phyloP scores from a whole-genome alignment of 805 yeast genomes.

The Saturnispora sekii region DNA sequence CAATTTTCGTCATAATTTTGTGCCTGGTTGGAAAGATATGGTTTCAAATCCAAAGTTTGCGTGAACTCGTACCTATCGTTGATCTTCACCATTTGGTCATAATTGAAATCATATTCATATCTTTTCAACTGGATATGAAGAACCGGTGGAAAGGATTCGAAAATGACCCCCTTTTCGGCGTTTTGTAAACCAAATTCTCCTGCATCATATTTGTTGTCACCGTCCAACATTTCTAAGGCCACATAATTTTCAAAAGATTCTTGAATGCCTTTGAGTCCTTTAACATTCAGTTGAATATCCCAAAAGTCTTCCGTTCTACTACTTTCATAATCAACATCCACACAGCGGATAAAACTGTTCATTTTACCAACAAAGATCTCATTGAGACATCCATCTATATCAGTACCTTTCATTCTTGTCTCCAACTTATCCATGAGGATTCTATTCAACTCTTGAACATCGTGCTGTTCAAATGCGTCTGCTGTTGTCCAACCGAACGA shows the following conservation, averaged over 20 bases:
- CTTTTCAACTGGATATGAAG: slow-evolving; percentile 88
- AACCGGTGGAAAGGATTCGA: slow-evolving; percentile 84
- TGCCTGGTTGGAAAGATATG: slow-evolving; percentile 58
- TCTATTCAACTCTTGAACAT: slow-evolving; percentile 92
- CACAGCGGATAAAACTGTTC: slow-evolving; percentile 90
- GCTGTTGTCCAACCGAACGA: slow-evolving; percentile 96
- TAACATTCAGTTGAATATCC: slow-evolving; percentile 96
- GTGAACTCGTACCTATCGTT: slow-evolving; percentile 91
- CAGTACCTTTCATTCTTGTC: slow-evolving; percentile 80
- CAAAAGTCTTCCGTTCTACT: slow-evolving; percentile 90
- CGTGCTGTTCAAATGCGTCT: slow-evolving; percentile 96
- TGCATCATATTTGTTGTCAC: slow-evolving; percentile 94
- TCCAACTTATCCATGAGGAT: slow-evolving; percentile 93
- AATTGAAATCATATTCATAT: slow-evolving; percentile 87
- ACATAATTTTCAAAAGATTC: slow-evolving; percentile 80
- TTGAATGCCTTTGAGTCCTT: slow-evolving; percentile 60
- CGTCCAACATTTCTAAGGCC: slow-evolving; percentile 80
- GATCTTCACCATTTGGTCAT: slow-evolving; percentile 80
- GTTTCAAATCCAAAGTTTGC: slow-evolving; percentile 66
- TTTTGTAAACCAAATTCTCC: slow-evolving; percentile 86
- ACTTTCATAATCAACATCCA: slow-evolving; percentile 87
- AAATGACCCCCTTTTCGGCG: slow-evolving; percentile 93
- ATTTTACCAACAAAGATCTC: slow-evolving; percentile 91
- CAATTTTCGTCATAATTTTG: slow-evolving; percentile 45
- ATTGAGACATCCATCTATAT: slow-evolving; percentile 63